Evolutionary conservation across 2,329 filamentous ascomycete genomes (phyloP).

Genomic region (Nemania diffusa): DNA sequence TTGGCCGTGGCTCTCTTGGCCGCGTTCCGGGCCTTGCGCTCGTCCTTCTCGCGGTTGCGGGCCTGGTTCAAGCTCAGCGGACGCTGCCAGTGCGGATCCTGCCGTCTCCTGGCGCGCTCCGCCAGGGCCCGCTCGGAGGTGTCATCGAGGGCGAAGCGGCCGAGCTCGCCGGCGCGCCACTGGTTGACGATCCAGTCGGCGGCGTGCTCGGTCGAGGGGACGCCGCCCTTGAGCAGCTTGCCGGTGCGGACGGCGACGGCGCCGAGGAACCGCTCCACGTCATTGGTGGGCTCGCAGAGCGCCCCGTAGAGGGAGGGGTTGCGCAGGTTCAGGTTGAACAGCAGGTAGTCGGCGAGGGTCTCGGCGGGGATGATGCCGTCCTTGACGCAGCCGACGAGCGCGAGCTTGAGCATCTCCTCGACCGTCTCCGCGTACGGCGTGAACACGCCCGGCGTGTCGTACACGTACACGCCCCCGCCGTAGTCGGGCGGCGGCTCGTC

Average conservation of each 20-base stretch:
- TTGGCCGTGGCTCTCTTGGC: constrained; percentile 26
- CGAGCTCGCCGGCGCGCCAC: constrained; percentile 82
- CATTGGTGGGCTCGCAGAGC: constrained; percentile 80
- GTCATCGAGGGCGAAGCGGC: constrained; percentile 82
- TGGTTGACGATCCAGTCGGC: constrained; percentile 83
- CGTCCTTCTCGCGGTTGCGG: constrained; percentile 72
- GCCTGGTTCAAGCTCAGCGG: constrained; percentile 74
- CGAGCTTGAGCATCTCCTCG: constrained; percentile 94
- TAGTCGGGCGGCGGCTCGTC: constrained; percentile 45
- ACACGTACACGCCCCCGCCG: constrained; percentile 77
- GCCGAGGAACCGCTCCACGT: constrained; percentile 77
- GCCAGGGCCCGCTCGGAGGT: constrained; percentile 68
- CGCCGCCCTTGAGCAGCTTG: constrained; percentile 77
- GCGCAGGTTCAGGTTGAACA: constrained; percentile 81
- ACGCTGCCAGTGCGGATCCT: constrained; percentile 59
- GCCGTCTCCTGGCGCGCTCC: background rate
- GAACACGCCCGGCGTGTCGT: constrained; percentile 96
- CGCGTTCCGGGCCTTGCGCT: constrained; percentile 50
- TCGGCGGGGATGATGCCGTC: constrained; percentile 83
- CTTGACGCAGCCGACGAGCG: constrained; percentile 89
- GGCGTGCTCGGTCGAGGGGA: constrained; percentile 75
- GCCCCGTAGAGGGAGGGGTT: constrained; percentile 69
- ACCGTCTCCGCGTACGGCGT: constrained; percentile 88
- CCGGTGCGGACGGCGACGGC: constrained; percentile 79
- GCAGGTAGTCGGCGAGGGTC: constrained; percentile 87